Conservation (phyloP, 441 rosid species). For the Euphorbia celastroides region DNA sequence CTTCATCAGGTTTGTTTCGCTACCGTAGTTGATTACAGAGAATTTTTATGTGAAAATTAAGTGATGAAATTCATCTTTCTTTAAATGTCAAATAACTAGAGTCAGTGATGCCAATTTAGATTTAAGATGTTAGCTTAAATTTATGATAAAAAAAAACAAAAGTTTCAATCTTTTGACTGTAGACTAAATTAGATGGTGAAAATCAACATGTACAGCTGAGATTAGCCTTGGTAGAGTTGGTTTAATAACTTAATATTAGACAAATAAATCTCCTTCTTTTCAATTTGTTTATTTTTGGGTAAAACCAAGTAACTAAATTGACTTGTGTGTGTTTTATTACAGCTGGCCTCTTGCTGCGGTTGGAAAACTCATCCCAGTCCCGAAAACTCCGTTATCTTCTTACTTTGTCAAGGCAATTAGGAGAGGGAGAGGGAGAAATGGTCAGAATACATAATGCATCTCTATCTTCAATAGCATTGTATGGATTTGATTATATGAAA, state of each 20-base stretch:
- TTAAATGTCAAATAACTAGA: not conserved
- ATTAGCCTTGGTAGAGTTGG: too few relatives aligned
- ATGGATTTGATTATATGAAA: not conserved
- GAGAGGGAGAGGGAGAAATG: conserved; percentile 29
- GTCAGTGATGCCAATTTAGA: not conserved
- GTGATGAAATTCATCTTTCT: not conserved
- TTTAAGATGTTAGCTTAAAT: not conserved
- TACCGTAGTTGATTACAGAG: too few relatives aligned
- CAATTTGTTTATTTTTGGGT: not conserved
- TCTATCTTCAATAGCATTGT: not conserved
- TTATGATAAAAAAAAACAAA: too few relatives aligned
- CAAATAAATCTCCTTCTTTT: too few relatives aligned
- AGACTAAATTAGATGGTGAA: too few relatives aligned
- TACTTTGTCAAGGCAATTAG: conserved; percentile 45
- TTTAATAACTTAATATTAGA: too few relatives aligned
- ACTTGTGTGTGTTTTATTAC: conserved; percentile 8
- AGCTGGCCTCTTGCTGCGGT: conserved; percentile 93
- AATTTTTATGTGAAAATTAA: not conserved
- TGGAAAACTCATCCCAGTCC: conserved; percentile 79
- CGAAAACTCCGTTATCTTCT: conserved; percentile 55
- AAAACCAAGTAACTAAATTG: not conserved
- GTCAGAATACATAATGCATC: conserved; percentile 23
- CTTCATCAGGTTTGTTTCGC: conserved; percentile 56
- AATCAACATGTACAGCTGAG: too few relatives aligned
- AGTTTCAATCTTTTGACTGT: too few relatives aligned